Evolutionary conservation across 306 rosid species (phyloP), one percentile per base, ranked within the genome.

Genomic region (Luffa acutangula): DNA sequence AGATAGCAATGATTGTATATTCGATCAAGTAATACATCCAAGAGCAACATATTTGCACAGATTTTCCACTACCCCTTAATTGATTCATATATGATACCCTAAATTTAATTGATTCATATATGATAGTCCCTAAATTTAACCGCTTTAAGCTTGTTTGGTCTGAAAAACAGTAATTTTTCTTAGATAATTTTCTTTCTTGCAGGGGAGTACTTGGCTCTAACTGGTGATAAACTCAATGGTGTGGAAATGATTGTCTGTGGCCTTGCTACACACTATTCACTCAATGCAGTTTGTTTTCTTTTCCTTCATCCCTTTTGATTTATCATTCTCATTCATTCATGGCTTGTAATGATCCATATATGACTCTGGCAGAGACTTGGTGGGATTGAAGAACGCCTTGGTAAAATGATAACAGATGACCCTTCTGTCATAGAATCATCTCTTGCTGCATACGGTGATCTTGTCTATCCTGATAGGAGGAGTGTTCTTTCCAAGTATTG

Each of bases 191-290:
- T 81, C 76, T 64, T 71, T 70, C 80, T 46, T 52, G 76, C 93
- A 95, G 98, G 99, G 86, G 99, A 95, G 74, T 95, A 91, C 87
- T 85, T 95, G 56, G 96, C 99, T 80, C 97, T 95, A 81, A 93
- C 99, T 31, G 97, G 97, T 75, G 97, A 95, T 88, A 93, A 91
- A 87, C 96, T 95, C 74, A 88, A 91, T 86, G 99, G 99, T 62
- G 98, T 88, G 46, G 98, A 93, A 87, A 95, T 95, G 99, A 84
- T 95, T 84, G 93, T 92, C n/a, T 89, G 97, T 84, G 87, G 89
- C 88, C 98, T 93, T 79, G 99, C 98, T 62, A 91, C 98, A 58
- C 99, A 96, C 84, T 93, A 88, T 77, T 37, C 89, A 17, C 81
- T 90, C 76, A 89, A 84, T 79, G 97, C 89, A 17, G 98, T 96